Conservation (phyloP, 2,329 filamentous ascomycete genomes). For the Calonectria pseudoreteaudii region DNA sequence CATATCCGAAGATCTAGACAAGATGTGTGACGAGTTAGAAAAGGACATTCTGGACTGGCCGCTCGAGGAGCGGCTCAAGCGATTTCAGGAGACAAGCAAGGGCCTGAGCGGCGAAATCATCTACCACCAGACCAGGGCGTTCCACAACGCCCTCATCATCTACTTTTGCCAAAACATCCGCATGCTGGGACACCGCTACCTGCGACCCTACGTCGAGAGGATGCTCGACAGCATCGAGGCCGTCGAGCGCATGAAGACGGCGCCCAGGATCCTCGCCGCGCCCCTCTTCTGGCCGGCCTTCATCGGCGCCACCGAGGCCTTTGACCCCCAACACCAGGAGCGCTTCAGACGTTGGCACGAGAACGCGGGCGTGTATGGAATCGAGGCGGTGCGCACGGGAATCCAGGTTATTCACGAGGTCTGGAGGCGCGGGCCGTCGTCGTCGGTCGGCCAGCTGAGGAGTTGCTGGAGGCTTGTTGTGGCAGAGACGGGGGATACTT, state of each 20-base stretch:
- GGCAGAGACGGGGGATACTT: neutral
- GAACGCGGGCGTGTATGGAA: conserved; percentile 32
- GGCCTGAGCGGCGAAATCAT: conserved; percentile 24
- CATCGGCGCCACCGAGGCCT: conserved; percentile 38
- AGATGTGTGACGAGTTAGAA: conserved; percentile 19
- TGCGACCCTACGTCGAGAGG: conserved; percentile 30
- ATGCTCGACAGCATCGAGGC: conserved; percentile 36
- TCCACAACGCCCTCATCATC: conserved; percentile 43
- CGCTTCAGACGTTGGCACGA: conserved; percentile 37
- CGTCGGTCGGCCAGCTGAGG: neutral
- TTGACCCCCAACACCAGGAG: conserved; percentile 30
- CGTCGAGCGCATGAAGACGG: conserved; percentile 37
- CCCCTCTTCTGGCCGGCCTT: conserved; percentile 41
- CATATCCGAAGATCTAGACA: neutral
- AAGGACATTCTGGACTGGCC: conserved; percentile 27
- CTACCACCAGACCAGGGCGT: conserved; percentile 29
- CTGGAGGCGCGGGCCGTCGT: conserved; percentile 29
- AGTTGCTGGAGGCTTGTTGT: conserved; percentile 21
- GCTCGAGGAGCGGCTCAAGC: conserved; percentile 2
- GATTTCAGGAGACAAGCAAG: conserved; percentile 11
- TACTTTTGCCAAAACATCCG: conserved; percentile 39
- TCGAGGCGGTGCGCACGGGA: conserved; percentile 38
- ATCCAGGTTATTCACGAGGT: conserved; percentile 35
- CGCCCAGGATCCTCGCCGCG: conserved; percentile 32
- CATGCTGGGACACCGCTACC: conserved; percentile 29